Evolutionary conservation across 169 alveolate genomes (phyloP), one percentile per base, ranked within the genome.

Genomic region (Sarcocystis neurona): DNA sequence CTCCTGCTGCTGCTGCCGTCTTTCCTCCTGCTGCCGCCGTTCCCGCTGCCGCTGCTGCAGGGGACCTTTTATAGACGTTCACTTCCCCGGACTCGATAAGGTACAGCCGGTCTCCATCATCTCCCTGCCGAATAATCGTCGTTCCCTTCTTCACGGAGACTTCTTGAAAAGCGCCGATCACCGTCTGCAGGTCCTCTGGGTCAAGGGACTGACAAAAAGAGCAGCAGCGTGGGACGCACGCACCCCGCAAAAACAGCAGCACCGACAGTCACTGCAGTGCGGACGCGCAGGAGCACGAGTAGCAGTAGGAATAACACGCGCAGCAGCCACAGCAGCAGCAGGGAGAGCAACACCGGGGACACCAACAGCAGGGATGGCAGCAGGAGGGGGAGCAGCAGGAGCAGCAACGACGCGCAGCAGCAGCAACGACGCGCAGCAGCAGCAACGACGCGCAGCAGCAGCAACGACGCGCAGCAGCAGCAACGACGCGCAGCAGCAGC

Each of bases 21-120:
- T 27, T 58, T 58, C n/a, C 70, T 94, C 87, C 84, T 92, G 95
- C 34, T 58, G n/a, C 34, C 70, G 70, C 86, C 66, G 66, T 91
- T 97, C 63, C n/a, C n/a, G n/a, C n/a, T n/a, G n/a, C n/a, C n/a
- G n/a, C n/a, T n/a, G n/a, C n/a, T n/a, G n/a, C n/a, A 93, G 96
- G 32, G 92, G 93, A 58, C 85, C 44, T 70, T 87, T 95, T 94
- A 74, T 53, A 96, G 56, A 97, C 95, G 85, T 96, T 97, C 34
- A 96, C 95, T 58, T 88, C 89, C 41, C 99, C 99, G 47, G 92
- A 80, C 90, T 97, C 99, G 18, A 97, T 95, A 75, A 97, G 95
- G 92, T 94, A 97, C 50, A 97, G 89, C 84, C 94, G 95, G 94
- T 97, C 98, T 30, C 99, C 99, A 78, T 96, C 97, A 44, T 97